Percentiles rank a stretch among this genome's conserved stretches.
phyloP scores from a whole-genome alignment of 768 basidiomycete species.

The Trametopsis cervina region DNA sequence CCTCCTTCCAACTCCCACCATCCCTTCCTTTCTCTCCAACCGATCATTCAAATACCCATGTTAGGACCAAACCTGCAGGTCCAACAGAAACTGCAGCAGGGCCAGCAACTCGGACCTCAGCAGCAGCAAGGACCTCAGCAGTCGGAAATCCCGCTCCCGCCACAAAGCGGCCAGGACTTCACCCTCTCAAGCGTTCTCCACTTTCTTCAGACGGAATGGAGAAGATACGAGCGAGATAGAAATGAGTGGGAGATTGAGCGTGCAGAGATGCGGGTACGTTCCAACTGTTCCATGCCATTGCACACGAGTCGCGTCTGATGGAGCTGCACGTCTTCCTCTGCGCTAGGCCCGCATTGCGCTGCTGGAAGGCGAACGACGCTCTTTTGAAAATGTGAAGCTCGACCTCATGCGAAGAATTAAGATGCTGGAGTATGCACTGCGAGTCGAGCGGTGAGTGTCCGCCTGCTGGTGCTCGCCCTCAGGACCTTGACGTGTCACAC shows the following conservation, averaged over 20 bases:
- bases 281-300: conserved; percentile 12
- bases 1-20: conserved; percentile 6
- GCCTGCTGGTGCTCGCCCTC: conserved; percentile 8
- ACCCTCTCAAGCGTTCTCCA: conserved; percentile 93
- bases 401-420: conserved; percentile 96
- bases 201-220: conserved; percentile 97
- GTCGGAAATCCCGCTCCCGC: conserved; percentile 61
- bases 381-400: conserved; percentile 94
- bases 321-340: conserved; percentile 6
- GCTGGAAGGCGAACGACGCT: conserved; percentile 93
- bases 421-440: conserved; percentile 97
- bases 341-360: conserved; percentile 98
- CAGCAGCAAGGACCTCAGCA: conserved; percentile 53
- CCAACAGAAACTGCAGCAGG: conserved; percentile 38
- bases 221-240: conserved; percentile 94
- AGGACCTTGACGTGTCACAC: conserved; percentile 30
- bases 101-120: conserved; percentile 29
- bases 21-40: conserved; percentile 17
- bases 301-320: conserved; percentile 17
- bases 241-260: conserved; percentile 99
- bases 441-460: conserved; percentile 83
- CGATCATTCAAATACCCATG: conserved; percentile 53
- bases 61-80: conserved; percentile 62
- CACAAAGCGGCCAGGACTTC: conserved; percentile 86
- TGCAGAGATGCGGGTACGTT: conserved; percentile 94